Base-by-base conservation (phyloP, 176 grass and related monocot genomes). In the Hsuehochloa calcarea region DNA sequence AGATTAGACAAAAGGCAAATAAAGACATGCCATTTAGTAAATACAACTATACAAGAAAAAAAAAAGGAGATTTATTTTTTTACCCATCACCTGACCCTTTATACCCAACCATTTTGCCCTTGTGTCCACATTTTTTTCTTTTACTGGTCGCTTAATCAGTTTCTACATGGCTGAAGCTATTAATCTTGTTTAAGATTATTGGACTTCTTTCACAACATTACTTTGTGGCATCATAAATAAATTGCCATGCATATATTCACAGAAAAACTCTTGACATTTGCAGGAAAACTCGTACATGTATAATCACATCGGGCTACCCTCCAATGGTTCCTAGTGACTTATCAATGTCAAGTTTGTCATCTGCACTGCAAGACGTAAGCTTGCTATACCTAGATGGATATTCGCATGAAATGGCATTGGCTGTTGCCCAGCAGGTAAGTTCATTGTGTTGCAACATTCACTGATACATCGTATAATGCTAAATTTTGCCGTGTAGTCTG, bases 201-300 rank as follows among this genome's bases (percentile, higher is more conserved):
- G 39, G 39, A 40, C 39, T 39, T 39, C 27, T 27, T 20, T 38
- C 65, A 3, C 25, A 29, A 12, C 3, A 44, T 63, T 25, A 25
- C 22, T 59, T 69, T 70, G 15, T 61, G 52, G 6, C n/a, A 70
- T 41, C 45, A 58, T 52, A 72, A 65, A 49, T 2, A 22, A 44
- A 19, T n/a, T 64, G 40, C 3, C 49, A 82, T 69, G 65, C 13
- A n/a, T 4, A 39, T 86, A 70, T 27, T 84, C 19, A 84, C 46
- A 27, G n/a, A 74, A 67, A 19, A 46, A 34, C 4, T 20, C 11
- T 62, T 40, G 60, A 13, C 70, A 16, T 70, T 56, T 59, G n/a
- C 40, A 91, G 85, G 65, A 88, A 88, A 85, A 91, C 82, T 70
- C 90, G 85, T 65, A 82, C 90, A 31, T 91, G 90, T 65, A 77